Evolutionary conservation across 495 filamentous ascomycete genomes (phyloP).

Genomic region (Hypoxylon subgilvum): DNA sequence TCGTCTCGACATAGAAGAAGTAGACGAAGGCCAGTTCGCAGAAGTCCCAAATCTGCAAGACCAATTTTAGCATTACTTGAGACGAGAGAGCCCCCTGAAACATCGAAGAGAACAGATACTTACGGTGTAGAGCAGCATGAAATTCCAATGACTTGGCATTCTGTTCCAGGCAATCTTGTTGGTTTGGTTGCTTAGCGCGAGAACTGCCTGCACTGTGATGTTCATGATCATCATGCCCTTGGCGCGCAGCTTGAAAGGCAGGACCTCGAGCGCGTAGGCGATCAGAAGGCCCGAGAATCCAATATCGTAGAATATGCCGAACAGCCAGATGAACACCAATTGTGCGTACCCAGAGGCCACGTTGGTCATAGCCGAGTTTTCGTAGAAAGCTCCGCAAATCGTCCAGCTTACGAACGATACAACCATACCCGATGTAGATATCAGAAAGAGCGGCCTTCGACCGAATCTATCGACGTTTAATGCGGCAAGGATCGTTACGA

Average conservation of each 20-base stretch:
- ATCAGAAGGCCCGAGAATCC: conserved; percentile 68
- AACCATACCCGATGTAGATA: conserved; percentile 59
- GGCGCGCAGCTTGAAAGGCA: conserved; percentile 70
- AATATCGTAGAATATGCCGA: conserved; percentile 66
- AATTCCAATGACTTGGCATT: conserved; percentile 63
- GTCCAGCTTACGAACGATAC: conserved; percentile 61
- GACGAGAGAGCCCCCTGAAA: not conserved
- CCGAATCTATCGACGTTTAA: conserved; percentile 62
- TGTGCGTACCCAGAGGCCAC: conserved; percentile 55
- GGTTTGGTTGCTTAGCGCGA: conserved; percentile 66
- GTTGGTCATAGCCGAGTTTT: conserved; percentile 49
- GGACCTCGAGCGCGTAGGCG: conserved; percentile 69
- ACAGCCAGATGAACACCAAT: conserved; percentile 66
- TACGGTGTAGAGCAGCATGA: conserved; percentile 67
- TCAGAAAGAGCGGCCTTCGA: conserved; percentile 63
- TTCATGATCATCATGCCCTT: conserved; percentile 74
- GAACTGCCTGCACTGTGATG: conserved; percentile 64
- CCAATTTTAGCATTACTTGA: conserved; percentile 7
- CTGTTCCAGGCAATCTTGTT: conserved; percentile 66
- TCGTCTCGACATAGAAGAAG: conserved; percentile 71
- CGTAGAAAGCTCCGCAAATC: conserved; percentile 62
- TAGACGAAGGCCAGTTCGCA: conserved; percentile 67
- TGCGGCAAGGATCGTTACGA: conserved; percentile 62
- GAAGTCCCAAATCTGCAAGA: conserved; percentile 58
- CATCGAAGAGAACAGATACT: conserved; percentile 14